These are phyloP conservation scores for Talaromyces albobiverticillius DNA, from an alignment of 2,329 filamentous ascomycete genomes.

Conservation along the genomic window DNA sequence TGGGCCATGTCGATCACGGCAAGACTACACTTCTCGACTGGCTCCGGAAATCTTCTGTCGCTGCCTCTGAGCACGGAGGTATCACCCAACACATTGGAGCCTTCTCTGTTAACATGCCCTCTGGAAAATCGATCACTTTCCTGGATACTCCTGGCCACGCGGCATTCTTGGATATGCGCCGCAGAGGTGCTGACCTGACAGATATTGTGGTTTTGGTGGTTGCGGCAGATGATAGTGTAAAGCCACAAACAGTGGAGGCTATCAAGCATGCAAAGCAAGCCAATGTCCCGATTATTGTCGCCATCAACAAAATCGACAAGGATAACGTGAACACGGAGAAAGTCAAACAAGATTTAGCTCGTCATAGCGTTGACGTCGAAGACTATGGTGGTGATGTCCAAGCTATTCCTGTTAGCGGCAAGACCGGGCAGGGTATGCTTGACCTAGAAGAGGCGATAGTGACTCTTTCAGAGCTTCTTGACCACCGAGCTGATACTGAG, in stretches of 20 bases:
- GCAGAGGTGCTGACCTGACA: conserved; percentile 90
- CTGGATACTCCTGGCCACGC: conserved; percentile 95
- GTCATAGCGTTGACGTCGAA: conserved; percentile 84
- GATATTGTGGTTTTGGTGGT: conserved; percentile 96
- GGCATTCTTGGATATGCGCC: conserved; percentile 92
- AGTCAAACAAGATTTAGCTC: conserved; percentile 83
- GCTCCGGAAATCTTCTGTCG: conserved; percentile 87
- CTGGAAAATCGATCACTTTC: conserved; percentile 90
- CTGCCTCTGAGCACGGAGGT: conserved; percentile 86
- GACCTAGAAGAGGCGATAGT: conserved; percentile 89
- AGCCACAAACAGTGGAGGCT: conserved; percentile 93
- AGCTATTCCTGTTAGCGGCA: conserved; percentile 85
- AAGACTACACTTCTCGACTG: conserved; percentile 96
- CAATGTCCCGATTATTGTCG: conserved; percentile 92
- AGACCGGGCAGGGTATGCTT: conserved; percentile 87
- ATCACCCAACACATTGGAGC: conserved; percentile 99
- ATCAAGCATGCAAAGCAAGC: conserved; percentile 87
- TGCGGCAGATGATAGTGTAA: conserved; percentile 94
- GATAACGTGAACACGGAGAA: conserved; percentile 73
- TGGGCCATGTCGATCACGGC: conserved; percentile 98
- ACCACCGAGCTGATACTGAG: conserved; percentile 75
- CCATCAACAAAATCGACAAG: conserved; percentile 97
- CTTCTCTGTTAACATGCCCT: conserved; percentile 84
- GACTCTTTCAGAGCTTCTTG: conserved; percentile 82
- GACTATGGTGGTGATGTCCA: conserved; percentile 94